Conservation (phyloP, 2,329 filamentous ascomycete species). For the Diaporthe australafricana region DNA sequence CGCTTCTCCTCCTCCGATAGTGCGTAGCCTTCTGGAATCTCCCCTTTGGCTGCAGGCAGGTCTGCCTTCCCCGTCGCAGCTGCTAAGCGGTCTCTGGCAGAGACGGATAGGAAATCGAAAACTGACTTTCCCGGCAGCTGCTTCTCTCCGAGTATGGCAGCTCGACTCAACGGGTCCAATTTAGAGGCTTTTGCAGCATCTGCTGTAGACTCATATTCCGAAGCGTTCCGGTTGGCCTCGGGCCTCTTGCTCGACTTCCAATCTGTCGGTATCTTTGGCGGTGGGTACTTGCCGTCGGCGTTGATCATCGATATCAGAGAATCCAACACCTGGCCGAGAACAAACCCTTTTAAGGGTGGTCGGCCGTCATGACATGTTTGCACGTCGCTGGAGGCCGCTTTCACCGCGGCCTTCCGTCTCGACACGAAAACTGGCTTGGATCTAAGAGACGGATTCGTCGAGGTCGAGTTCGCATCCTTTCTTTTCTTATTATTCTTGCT, state of each 20-base stretch:
- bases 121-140: conserved; percentile 91
- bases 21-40: conserved; percentile 75
- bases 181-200: conserved; percentile 83
- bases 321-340: conserved; percentile 69
- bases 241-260: conserved; percentile 76
- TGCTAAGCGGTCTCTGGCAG: conserved; percentile 81
- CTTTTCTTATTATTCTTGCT: conserved; percentile 84
- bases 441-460: conserved; percentile 72
- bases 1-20: conserved; percentile 72
- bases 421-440: conserved; percentile 81
- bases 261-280: conserved; percentile 75
- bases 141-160: conserved; percentile 83
- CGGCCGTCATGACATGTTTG: conserved; percentile 86
- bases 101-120: conserved; percentile 89
- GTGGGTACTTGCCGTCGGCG: conserved; percentile 63
- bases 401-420: conserved; percentile 64
- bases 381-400: conserved; percentile 56
- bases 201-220: conserved; percentile 72
- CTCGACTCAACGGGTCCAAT: conserved; percentile 81
- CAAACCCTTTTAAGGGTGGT: conserved; percentile 82
- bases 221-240: conserved; percentile 44
- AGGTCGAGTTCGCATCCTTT: conserved; percentile 55
- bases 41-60: conserved; percentile 81
- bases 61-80: conserved; percentile 79
- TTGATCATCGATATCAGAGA: conserved; percentile 58